Percentiles rank a stretch among this genome's conserved stretches.
phyloP scores from a whole-genome alignment of 2,329 filamentous ascomycete genomes.

The Colletotrichum tabaci region DNA sequence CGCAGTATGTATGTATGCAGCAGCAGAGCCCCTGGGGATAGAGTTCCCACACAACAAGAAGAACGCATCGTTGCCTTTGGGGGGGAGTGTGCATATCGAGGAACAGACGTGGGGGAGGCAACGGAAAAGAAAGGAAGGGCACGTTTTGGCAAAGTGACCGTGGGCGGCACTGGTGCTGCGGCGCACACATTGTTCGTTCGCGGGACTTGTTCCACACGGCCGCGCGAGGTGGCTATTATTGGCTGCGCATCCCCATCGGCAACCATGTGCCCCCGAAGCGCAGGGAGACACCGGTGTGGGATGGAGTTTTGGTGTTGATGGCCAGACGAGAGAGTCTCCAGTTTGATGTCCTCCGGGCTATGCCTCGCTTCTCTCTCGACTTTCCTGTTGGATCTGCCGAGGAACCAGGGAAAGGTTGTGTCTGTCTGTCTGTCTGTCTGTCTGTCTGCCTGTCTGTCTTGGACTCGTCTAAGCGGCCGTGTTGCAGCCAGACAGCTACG shows the following conservation, averaged over 20 bases:
- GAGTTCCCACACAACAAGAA: background rate
- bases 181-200: conserved; percentile 19
- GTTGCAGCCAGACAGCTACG: conserved; percentile 10
- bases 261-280: conserved; percentile 16
- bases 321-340: background rate
- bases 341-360: background rate
- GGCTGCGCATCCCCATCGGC: conserved; percentile 5
- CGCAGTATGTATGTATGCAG: no score
- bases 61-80: background rate
- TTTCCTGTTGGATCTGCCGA: no score
- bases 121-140: conserved; percentile 6
- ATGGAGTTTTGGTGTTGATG: conserved; percentile 7
- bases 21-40: background rate
- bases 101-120: background rate
- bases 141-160: conserved; percentile 13
- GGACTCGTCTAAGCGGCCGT: background rate
- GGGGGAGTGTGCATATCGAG: conserved; percentile 31
- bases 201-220: conserved; percentile 8
- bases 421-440: background rate
- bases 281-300: conserved; percentile 16
- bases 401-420: background rate
- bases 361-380: background rate
- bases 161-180: background rate
- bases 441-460: background rate
- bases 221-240: conserved; percentile 29